Base-by-base conservation (phyloP, 1,139 yeast genomes). In the Kodamaea fungicola region DNA sequence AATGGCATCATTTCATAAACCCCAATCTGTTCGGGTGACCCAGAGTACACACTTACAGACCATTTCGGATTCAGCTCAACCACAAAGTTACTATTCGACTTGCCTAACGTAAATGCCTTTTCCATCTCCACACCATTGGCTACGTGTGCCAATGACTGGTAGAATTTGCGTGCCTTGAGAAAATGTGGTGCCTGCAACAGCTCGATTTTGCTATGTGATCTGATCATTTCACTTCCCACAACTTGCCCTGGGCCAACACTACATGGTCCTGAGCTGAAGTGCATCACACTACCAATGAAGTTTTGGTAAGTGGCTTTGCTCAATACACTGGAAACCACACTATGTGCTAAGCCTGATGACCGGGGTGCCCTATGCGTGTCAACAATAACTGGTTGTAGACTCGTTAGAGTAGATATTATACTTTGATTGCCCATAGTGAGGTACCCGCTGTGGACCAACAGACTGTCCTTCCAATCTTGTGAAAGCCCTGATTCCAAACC, bases 1-100 rank as follows among this genome's bases (percentile, higher is more conserved):
- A 69, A 48, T 0, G 58, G 40, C 35, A 57, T 62, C 71, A 67
- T 64, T 41, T 69, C 75, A 42, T 62, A 64, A 8, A 64, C 44
- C 1, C 75, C 75, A 2, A 59, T 64, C 44, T 69, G 75, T 35
- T 69, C 73, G 21, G 63, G 49, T 0, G 71, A 64, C 1, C 68
- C 72, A 1, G 61, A 44, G 45, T 57, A 64, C 6, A 68, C 31
- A 38, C 64, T 58, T 12, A 58, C 47, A 1, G 59, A 40, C 64
- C 71, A 67, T 12, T 47, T 51, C 0, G 73, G 64, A 2, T 46
- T 25, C 7, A 40, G 41, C 2, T 41, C 42, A 8, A 39, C 42
- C 1, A 59, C 45, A 7, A 50, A 49, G 37, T 45, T 54, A 24
- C 57, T 57, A 2, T 65, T 57, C 6, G 63, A 51, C 31, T 59